Conservation (phyloP, 441 rosid species). For the Erodium texanum region DNA sequence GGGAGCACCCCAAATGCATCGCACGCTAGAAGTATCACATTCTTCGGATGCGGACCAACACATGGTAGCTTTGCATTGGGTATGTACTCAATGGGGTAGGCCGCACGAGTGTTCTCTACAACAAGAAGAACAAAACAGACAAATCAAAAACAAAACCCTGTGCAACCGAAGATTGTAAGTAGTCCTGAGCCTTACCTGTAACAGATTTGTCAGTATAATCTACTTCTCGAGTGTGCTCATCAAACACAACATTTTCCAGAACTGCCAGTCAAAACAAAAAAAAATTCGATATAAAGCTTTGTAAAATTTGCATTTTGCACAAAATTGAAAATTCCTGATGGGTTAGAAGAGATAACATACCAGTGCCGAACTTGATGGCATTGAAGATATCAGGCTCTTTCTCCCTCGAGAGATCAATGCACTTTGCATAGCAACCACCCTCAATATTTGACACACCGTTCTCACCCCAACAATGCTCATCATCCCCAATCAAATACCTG, state of each 20-base stretch:
- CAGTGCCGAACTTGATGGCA: slow-evolving; percentile 83
- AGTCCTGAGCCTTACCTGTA: no score
- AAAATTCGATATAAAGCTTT: no score
- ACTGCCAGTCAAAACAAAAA: no score
- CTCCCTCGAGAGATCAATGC: slow-evolving; percentile 81
- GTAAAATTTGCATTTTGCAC: no score
- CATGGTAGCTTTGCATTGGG: slow-evolving; percentile 91
- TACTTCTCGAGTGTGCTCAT: slow-evolving; percentile 82
- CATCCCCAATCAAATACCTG: slow-evolving; percentile 83
- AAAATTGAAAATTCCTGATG: no score
- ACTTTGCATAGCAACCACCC: slow-evolving; percentile 97
- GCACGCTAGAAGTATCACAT: slow-evolving; percentile 86
- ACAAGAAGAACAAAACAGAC: no score
- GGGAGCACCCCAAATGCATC: slow-evolving; percentile 97
- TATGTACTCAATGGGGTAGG: slow-evolving; percentile 85
- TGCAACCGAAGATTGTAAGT: no score
- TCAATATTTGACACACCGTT: slow-evolving; percentile 92
- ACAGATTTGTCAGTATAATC: slow-evolving; percentile 72
- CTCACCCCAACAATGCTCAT: slow-evolving; percentile 91
- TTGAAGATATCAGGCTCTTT: slow-evolving; percentile 96
- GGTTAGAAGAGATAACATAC: slow-evolving; percentile 20
- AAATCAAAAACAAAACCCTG: no score
- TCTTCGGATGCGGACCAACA: slow-evolving; percentile 82
- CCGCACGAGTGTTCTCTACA: slow-evolving; percentile 95
- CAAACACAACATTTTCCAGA: slow-evolving; percentile 78